A percentile compares a stretch with the other conserved stretches of the same genome.
These are phyloP conservation scores for Acrocalymma vagum DNA, from an alignment of 2,329 filamentous ascomycete genomes.

Conservation along the genomic window DNA sequence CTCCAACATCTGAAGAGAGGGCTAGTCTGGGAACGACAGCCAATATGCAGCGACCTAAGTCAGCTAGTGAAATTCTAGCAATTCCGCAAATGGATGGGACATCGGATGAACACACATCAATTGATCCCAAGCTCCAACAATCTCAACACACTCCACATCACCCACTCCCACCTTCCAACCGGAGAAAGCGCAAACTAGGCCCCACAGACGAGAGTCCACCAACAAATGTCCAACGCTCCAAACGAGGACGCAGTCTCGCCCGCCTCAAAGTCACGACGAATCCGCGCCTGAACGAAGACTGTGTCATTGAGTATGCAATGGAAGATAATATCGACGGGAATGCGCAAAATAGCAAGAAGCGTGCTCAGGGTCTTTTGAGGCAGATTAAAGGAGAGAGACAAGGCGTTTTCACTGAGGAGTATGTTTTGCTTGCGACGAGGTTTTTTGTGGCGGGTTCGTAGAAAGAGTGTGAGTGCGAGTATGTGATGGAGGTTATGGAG, in stretches of 20 bases:
- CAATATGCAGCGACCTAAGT: too few relatives aligned
- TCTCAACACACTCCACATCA: conserved; percentile 2
- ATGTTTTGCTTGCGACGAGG: conserved; percentile 52
- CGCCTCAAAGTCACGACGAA: conserved; percentile 34
- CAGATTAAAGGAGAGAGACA: conserved; percentile 49
- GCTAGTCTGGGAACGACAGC: background rate
- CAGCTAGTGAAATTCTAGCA: too few relatives aligned
- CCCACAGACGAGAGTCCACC: background rate
- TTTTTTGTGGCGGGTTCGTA: conserved; percentile 50
- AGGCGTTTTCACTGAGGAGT: conserved; percentile 51
- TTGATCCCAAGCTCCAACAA: conserved; percentile 1
- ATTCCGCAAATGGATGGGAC: conserved; percentile 17
- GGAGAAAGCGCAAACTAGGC: conserved; percentile 25
- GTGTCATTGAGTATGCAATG: conserved; percentile 46
- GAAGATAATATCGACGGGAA: conserved; percentile 24
- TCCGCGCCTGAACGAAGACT: conserved; percentile 41
- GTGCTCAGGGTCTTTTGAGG: conserved; percentile 38
- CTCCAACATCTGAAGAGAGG: conserved; percentile 11
- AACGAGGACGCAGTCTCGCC: conserved; percentile 12
- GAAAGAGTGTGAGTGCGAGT: too few relatives aligned
- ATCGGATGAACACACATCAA: too few relatives aligned
- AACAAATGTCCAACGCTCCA: conserved; percentile 2
- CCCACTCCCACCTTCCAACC: background rate
- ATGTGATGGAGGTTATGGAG: too few relatives aligned
- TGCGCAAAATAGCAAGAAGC: too few relatives aligned